These are phyloP conservation scores for Ettlia oleoabundans DNA, from an alignment of 139 green algal species.

Conservation along the genomic window DNA sequence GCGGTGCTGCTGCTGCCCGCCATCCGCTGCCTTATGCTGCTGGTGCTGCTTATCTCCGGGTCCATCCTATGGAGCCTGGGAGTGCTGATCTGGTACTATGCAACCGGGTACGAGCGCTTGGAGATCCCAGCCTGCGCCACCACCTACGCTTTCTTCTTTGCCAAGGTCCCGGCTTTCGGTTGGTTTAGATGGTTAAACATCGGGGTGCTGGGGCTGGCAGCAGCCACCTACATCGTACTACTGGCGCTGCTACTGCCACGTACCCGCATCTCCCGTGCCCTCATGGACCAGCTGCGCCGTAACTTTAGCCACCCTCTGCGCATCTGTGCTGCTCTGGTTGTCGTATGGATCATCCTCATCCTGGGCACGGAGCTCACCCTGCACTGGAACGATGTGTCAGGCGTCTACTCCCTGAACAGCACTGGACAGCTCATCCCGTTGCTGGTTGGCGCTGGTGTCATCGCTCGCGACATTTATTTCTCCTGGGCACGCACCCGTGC, in stretches of 20 bases:
- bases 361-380: slow-evolving; percentile 10
- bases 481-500: background rate
- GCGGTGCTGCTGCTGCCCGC: slow-evolving; percentile 13
- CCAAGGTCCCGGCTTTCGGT: background rate
- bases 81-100: slow-evolving; percentile 1
- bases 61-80: background rate
- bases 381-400: background rate
- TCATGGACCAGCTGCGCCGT: background rate
- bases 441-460: slow-evolving; percentile 1
- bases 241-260: background rate
- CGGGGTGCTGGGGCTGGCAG: background rate
- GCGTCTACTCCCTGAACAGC: slow-evolving; percentile 11
- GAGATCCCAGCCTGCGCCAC: background rate
- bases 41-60: background rate
- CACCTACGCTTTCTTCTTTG: slow-evolving; percentile 12
- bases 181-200: slow-evolving; percentile 1
- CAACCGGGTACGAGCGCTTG: background rate
- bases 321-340: background rate
- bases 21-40: background rate
- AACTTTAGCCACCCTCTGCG: background rate
- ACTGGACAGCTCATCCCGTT: slow-evolving; percentile 15
- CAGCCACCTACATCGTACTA: background rate
- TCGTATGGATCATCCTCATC: background rate
- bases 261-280: background rate
- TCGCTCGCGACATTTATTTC: slow-evolving; percentile 2